Conservation (phyloP, 2,329 filamentous ascomycete species). For the Xylaria multiplex region DNA sequence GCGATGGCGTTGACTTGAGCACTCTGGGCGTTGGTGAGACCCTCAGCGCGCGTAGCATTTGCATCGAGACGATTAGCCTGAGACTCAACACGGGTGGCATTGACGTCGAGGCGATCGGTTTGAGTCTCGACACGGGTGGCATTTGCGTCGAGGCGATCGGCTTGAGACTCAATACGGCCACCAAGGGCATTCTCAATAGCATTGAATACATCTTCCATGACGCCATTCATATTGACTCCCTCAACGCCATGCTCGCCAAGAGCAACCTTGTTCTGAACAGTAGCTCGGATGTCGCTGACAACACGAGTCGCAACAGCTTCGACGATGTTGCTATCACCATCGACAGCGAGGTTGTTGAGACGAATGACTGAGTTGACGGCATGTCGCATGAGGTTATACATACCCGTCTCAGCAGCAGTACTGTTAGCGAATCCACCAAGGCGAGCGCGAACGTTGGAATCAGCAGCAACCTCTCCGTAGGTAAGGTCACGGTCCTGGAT, state of each 20-base stretch:
- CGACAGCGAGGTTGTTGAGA: slow-evolving; percentile 54
- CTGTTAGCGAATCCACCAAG: slow-evolving; percentile 43
- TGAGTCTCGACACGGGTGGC: too few species aligned
- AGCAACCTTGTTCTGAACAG: slow-evolving; percentile 53
- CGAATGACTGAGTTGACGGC: slow-evolving; percentile 47
- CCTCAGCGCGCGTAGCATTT: too few species aligned
- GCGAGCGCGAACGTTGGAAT: slow-evolving; percentile 40
- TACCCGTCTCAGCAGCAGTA: slow-evolving; percentile 40
- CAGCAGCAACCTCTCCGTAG: slow-evolving; percentile 38
- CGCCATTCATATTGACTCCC: slow-evolving; percentile 37
- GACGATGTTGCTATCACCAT: slow-evolving; percentile 52
- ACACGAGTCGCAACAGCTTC: slow-evolving; percentile 35
- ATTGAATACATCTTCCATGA: slow-evolving; percentile 42
- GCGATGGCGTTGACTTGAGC: slow-evolving; percentile 43
- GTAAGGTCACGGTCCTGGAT: slow-evolving; percentile 52
- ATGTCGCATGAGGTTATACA: slow-evolving; percentile 46
- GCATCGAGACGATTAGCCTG: too few species aligned
- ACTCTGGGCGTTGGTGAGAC: slow-evolving; percentile 22
- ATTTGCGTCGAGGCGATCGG: slow-evolving; percentile 14
- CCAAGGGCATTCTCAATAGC: slow-evolving; percentile 42
- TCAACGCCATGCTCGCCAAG: slow-evolving; percentile 38
- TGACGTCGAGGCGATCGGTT: too few species aligned
- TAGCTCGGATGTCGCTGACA: slow-evolving; percentile 35
- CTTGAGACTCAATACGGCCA: slow-evolving; percentile 7
- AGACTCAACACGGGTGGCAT: too few species aligned